phyloP scores from a whole-genome alignment of 768 basidiomycete species.

The Scleroderma citrinum region DNA sequence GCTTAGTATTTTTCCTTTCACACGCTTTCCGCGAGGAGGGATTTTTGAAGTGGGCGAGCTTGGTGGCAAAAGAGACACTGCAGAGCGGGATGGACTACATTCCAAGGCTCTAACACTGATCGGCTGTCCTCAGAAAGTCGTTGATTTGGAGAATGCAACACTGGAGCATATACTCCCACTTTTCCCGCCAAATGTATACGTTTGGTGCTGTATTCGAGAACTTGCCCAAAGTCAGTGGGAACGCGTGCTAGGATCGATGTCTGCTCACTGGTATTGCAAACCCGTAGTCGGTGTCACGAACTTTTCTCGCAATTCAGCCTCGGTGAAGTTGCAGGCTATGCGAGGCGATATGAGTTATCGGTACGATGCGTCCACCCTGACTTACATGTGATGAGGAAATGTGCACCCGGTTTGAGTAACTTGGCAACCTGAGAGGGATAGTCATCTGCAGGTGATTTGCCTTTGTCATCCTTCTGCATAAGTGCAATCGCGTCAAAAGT shows the following conservation, averaged over 20 bases:
- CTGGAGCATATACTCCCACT: constrained; percentile 66
- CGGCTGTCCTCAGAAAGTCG: neutral
- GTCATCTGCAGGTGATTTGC: constrained; percentile 43
- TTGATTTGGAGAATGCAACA: constrained; percentile 59
- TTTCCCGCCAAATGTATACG: constrained; percentile 71
- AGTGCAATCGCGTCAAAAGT: constrained; percentile 84
- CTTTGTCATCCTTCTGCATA: constrained; percentile 50
- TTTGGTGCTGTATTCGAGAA: constrained; percentile 67
- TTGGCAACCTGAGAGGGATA: constrained; percentile 56
- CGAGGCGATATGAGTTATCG: neutral
- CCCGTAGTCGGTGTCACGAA: constrained; percentile 46
- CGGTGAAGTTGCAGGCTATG: constrained; percentile 80
- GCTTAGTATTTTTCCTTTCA: constrained; percentile 67
- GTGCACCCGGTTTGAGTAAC: constrained; percentile 59
- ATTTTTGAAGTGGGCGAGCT: constrained; percentile 61
- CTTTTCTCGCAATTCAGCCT: constrained; percentile 56
- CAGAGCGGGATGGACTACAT: constrained; percentile 57
- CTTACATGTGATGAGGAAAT: constrained; percentile 79
- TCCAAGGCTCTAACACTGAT: constrained; percentile 20
- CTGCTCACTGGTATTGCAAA: constrained; percentile 58
- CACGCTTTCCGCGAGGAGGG: constrained; percentile 36
- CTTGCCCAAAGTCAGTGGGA: constrained; percentile 32
- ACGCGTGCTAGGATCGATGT: neutral
- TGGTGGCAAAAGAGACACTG: constrained; percentile 64
- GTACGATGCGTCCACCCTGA: constrained; percentile 1